phyloP scores from a whole-genome alignment of 768 basidiomycete species.

The Cantharellus anzutake region DNA sequence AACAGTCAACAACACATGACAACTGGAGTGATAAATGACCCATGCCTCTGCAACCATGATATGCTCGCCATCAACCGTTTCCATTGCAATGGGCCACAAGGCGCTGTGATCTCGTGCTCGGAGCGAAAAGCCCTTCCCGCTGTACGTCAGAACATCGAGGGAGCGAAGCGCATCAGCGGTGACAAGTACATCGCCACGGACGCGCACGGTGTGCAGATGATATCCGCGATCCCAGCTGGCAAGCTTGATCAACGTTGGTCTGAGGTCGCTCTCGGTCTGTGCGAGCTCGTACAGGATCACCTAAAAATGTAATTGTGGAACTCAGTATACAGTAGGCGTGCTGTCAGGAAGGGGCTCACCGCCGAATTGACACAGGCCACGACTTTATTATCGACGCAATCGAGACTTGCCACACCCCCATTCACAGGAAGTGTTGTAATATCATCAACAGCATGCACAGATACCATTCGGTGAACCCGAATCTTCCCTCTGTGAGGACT shows the following conservation, averaged over 20 bases:
- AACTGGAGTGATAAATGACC: constrained; percentile 1
- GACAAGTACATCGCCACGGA: constrained; percentile 34
- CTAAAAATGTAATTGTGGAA: neutral
- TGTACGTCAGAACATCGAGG: constrained; percentile 35
- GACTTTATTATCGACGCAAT: constrained; percentile 28
- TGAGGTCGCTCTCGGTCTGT: neutral
- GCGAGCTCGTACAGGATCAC: neutral
- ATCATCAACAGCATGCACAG: constrained; percentile 17
- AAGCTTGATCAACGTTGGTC: constrained; percentile 23
- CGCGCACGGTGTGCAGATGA: constrained; percentile 45
- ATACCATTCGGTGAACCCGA: constrained; percentile 20
- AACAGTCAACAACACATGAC: neutral
- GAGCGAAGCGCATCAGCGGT: constrained; percentile 73
- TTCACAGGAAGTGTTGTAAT: constrained; percentile 27
- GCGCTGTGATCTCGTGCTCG: constrained; percentile 60
- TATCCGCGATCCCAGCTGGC: constrained; percentile 71
- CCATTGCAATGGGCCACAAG: constrained; percentile 51
- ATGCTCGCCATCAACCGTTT: constrained; percentile 31
- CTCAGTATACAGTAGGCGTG: neutral
- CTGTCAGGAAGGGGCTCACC: constrained; percentile 26
- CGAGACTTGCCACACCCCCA: constrained; percentile 56
- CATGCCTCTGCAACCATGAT: constrained; percentile 58
- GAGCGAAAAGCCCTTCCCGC: constrained; percentile 25
- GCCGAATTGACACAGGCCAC: constrained; percentile 59
- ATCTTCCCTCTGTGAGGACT: neutral